Base-by-base conservation (phyloP, 164 flowering plant species). In the Pachysandra terminalis region DNA sequence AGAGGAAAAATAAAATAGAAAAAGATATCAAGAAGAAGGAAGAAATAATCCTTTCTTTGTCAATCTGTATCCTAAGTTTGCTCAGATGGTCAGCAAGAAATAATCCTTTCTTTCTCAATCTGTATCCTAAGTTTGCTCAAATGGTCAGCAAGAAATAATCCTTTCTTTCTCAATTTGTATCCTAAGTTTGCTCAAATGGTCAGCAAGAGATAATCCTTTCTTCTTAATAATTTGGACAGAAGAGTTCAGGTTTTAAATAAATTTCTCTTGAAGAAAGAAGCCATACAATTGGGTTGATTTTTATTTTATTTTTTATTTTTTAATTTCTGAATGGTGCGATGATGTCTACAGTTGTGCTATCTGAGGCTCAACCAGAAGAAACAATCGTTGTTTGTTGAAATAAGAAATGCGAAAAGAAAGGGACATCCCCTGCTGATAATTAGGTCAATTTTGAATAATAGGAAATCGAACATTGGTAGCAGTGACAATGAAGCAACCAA, bases 401-500 rank as follows among this genome's bases (percentile, higher is more conserved):
- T 53, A 13, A 66, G 74, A 32, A 35, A 28, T 24, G 37, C 37
- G 10, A 67, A 59, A 55, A 64, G 68, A 23, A 76, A 74, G 60
- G 68, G 73, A 32, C 68, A 40, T 49, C 66, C 69, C 23, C 53
- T 55, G 27, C 65, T 40, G 72, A 41, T 72, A 56, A 67, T 77
- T 51, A 83, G 73, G 59, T 83, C 92, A 52, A 80, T 77, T 37
- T 71, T 81, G 59, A 74, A 75, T 66, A 74, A 74, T 28, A 63
- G 76, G 56, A 81, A 70, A 28, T 70, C 81, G 0, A 72, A 79
- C 61, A 56, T 89, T 52, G 66, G 63, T 25, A 63, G 62, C 48
- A 84, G 56, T 73, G 86, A 73, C 70, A 75, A 81, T 82, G 98
- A 85, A 65, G 76, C 86, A n/a, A 48, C 78, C 27, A 87, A 87